Percentiles rank a stretch among this genome's conserved stretches.
Evolutionary conservation across 768 basidiomycete genomes (phyloP).

Genomic region (Kwoniella sp.): DNA sequence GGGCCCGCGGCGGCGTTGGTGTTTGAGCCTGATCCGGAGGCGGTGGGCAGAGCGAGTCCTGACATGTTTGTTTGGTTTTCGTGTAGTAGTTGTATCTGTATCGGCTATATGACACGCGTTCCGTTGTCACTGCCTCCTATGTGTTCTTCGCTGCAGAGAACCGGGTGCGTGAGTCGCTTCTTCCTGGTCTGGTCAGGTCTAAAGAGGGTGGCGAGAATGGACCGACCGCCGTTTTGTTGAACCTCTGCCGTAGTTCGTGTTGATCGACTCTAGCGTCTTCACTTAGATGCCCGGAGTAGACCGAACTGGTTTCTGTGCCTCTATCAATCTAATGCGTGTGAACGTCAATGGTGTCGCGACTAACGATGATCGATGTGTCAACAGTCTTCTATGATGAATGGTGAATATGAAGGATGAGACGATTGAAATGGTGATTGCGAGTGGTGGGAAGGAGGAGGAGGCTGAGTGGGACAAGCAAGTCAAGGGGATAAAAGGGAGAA

Average conservation of each 20-base stretch:
- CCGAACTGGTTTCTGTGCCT: neutral
- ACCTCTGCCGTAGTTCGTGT: too few relatives aligned
- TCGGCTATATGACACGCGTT: neutral
- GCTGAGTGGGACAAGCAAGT: neutral
- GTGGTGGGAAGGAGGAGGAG: neutral
- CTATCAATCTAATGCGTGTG: too few relatives aligned
- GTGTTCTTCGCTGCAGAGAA: too few relatives aligned
- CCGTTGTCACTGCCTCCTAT: too few relatives aligned
- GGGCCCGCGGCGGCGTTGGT: slow-evolving; percentile 5
- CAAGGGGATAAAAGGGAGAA: slow-evolving; percentile 4
- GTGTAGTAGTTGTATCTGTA: neutral
- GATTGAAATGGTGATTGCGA: neutral
- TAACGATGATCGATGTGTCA: neutral
- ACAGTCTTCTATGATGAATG: neutral
- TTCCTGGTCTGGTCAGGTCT: too few relatives aligned
- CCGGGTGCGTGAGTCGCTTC: too few relatives aligned
- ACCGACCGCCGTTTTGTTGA: too few relatives aligned
- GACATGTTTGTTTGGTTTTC: slow-evolving; percentile 19
- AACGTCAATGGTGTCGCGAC: neutral
- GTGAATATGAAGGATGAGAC: neutral
- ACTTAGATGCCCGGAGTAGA: neutral
- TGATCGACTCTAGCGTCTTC: neutral
- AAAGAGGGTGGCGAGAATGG: too few relatives aligned
- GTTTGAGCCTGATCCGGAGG: slow-evolving; percentile 9
- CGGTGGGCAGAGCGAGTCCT: slow-evolving; percentile 30